A percentile compares a stretch with the other conserved stretches of the same genome.
Evolutionary conservation across 495 filamentous ascomycete genomes (phyloP).

Genomic region (Hamigera avellanea): DNA sequence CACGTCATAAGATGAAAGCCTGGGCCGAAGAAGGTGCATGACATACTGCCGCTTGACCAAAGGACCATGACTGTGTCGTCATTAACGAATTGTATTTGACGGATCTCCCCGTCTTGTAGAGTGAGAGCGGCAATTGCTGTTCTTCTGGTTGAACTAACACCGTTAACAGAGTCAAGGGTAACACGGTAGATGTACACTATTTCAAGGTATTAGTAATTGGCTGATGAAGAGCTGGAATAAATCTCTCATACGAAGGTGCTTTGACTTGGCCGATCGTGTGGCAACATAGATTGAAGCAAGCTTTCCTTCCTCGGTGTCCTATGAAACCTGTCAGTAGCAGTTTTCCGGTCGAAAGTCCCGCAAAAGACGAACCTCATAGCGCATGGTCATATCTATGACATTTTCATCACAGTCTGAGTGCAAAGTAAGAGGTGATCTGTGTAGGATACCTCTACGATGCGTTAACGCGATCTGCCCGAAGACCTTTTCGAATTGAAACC

Average conservation of each 20-base stretch:
- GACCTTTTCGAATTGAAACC: conserved; percentile 40
- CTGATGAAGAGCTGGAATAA: too few relatives aligned
- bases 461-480: conserved; percentile 47
- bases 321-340: conserved; percentile 1
- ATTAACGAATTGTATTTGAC: conserved; percentile 44
- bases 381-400: conserved; percentile 25
- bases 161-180: conserved; percentile 36
- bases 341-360: not conserved
- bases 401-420: conserved; percentile 27
- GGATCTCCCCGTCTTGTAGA: conserved; percentile 30
- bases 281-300: conserved; percentile 27
- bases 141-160: conserved; percentile 40
- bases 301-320: conserved; percentile 14
- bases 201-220: not conserved
- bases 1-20: too few relatives aligned
- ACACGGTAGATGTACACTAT: conserved; percentile 41
- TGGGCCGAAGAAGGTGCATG: not conserved
- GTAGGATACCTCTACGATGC: conserved; percentile 43
- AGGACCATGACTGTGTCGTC: conserved; percentile 41
- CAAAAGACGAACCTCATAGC: conserved; percentile 18
- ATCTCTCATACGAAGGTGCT: conserved; percentile 24
- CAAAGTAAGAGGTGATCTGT: conserved; percentile 37
- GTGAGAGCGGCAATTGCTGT: conserved; percentile 30
- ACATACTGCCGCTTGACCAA: conserved; percentile 31
- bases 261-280: conserved; percentile 18